A percentile compares a stretch with the other conserved stretches of the same genome.
These are phyloP conservation scores for Solanum hybrid DNA, from an alignment of 305 asterid species.

Conservation along the genomic window DNA sequence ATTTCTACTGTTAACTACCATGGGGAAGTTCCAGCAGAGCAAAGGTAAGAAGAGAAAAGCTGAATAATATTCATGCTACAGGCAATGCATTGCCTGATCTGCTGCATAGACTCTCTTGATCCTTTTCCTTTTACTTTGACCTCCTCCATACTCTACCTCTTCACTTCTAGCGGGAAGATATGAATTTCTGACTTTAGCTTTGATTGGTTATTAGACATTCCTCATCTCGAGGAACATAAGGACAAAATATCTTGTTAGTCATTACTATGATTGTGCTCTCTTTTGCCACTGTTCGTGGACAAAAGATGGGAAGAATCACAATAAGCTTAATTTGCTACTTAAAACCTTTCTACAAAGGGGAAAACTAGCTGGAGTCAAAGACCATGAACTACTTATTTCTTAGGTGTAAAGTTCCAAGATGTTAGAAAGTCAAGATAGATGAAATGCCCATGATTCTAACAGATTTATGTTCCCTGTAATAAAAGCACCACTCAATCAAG, in stretches of 20 bases:
- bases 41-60: conserved; percentile 46
- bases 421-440: background rate
- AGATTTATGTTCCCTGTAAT: background rate
- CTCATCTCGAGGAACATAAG: background rate
- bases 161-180: background rate
- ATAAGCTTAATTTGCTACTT: background rate
- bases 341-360: background rate
- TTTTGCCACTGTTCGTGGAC: background rate
- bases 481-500: background rate
- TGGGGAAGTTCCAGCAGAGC: conserved; percentile 96
- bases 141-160: background rate
- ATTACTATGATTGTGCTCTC: background rate
- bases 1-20: conserved; percentile 91
- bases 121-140: background rate
- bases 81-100: background rate
- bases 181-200: background rate
- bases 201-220: background rate
- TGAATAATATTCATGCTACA: background rate
- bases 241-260: background rate
- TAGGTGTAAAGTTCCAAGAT: background rate
- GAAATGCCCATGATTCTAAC: background rate
- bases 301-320: background rate
- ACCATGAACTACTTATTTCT: background rate
- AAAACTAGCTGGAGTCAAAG: background rate
- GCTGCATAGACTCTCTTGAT: background rate